These are phyloP conservation scores for Debaryomycetaceae sp. DNA, from an alignment of 1,139 yeast species.

Conservation along the genomic window DNA sequence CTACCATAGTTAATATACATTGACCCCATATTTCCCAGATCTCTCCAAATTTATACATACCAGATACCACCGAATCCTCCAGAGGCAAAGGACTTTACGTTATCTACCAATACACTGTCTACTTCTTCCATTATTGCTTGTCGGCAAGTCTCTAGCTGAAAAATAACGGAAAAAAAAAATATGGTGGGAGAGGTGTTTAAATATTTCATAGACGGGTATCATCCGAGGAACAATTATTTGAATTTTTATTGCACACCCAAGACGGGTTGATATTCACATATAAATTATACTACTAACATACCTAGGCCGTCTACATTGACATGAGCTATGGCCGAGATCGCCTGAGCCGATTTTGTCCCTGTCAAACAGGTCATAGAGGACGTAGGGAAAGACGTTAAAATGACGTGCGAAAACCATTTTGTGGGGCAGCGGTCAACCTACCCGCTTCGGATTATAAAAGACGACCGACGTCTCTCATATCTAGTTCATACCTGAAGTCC, in stretches of 20 bases:
- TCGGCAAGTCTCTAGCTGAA: not conserved
- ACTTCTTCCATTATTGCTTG: constrained; percentile 39
- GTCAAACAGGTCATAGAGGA: not conserved
- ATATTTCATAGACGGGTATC: not conserved
- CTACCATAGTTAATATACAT: constrained; percentile 22
- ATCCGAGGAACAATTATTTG: constrained; percentile 6
- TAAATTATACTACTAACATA: too few relatives aligned
- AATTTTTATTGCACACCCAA: constrained; percentile 1
- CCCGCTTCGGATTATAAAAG: constrained; percentile 8
- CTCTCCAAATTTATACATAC: constrained; percentile 17
- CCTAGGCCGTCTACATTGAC: too few relatives aligned
- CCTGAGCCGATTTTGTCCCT: too few relatives aligned
- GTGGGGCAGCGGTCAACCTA: constrained; percentile 4
- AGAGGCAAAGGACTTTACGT: constrained; percentile 77
- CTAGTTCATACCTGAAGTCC: constrained; percentile 30
- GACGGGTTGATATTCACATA: too few relatives aligned
- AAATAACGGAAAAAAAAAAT: not conserved
- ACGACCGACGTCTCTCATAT: constrained; percentile 25
- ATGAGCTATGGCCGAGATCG: too few relatives aligned
- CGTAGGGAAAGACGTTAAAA: not conserved
- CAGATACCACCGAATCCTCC: constrained; percentile 71
- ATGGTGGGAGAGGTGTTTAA: constrained; percentile 3
- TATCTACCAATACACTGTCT: constrained; percentile 46
- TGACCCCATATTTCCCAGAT: not conserved
- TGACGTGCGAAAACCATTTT: not conserved